These are phyloP conservation scores for Iris macrosiphon DNA, from an alignment of 106 monocot genomes.

Conservation along the genomic window DNA sequence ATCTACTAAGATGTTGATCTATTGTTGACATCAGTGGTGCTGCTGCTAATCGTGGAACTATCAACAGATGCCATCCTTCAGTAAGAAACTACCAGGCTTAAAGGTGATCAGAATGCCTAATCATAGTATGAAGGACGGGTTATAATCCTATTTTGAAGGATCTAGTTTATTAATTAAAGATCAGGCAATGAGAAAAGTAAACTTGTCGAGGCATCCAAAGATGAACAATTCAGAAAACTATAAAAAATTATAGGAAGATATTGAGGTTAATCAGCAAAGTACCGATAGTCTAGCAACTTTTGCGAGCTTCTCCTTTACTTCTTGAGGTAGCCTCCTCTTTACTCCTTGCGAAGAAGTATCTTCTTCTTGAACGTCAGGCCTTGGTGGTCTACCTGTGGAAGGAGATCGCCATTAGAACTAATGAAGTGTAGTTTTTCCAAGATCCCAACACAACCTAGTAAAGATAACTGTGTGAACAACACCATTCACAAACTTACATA, in stretches of 20 bases:
- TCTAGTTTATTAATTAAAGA: too few relatives aligned
- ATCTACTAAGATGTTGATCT: too few relatives aligned
- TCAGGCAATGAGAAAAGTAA: too few relatives aligned
- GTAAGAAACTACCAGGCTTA: too few relatives aligned
- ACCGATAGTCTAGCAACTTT: conserved; percentile 99
- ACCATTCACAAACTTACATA: conserved; percentile 74
- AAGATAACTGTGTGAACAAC: too few relatives aligned
- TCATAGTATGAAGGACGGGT: too few relatives aligned
- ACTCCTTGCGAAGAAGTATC: conserved; percentile 54
- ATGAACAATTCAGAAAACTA: not conserved
- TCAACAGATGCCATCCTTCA: too few relatives aligned
- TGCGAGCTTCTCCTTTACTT: conserved; percentile 88
- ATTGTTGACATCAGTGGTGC: too few relatives aligned
- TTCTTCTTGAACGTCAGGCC: conserved; percentile 41
- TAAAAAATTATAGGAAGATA: not conserved
- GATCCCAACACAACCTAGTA: not conserved
- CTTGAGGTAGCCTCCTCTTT: conserved; percentile 87
- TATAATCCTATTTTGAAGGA: too few relatives aligned
- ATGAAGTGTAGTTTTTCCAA: not conserved
- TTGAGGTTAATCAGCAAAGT: conserved; percentile 16
- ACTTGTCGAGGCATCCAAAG: not conserved
- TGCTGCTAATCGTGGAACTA: too few relatives aligned
- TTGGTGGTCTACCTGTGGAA: conserved; percentile 68
- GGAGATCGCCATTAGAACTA: conserved; percentile 10
- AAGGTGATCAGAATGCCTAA: too few relatives aligned